Evolutionary conservation across 352 stramenopile genomes (phyloP).

Genomic region (Peronospora farinosa): DNA sequence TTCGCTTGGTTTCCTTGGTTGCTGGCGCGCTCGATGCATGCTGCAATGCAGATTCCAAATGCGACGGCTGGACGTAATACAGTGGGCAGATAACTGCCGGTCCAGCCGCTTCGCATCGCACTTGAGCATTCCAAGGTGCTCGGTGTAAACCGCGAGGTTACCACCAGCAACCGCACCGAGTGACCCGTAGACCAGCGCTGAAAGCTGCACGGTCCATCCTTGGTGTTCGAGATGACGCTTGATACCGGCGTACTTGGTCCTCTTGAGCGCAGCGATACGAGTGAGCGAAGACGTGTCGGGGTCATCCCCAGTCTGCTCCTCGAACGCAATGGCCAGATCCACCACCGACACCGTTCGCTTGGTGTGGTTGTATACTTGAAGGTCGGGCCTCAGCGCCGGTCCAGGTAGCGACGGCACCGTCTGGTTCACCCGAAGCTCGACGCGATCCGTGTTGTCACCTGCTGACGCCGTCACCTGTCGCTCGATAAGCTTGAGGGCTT

Average conservation of each 20-base stretch:
- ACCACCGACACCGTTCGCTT: constrained; percentile 7
- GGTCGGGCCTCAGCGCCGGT: constrained; percentile 7
- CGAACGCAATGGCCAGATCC: constrained; percentile 5
- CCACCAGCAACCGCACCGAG: constrained; percentile 1
- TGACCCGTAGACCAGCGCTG: constrained; percentile 8
- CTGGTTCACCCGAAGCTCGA: constrained; percentile 14
- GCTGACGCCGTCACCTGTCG: not conserved
- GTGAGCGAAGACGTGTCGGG: not conserved
- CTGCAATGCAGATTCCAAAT: constrained; percentile 11
- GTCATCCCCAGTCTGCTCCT: not conserved
- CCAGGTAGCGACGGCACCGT: constrained; percentile 3
- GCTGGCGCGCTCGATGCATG: constrained; percentile 3
- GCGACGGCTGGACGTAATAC: constrained; percentile 9
- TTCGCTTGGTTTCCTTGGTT: not conserved
- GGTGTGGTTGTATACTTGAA: constrained; percentile 7
- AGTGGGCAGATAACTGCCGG: not conserved
- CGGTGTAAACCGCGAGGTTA: not conserved
- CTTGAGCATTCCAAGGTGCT: constrained; percentile 8
- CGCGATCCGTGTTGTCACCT: not conserved
- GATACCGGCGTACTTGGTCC: not conserved
- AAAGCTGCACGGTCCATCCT: constrained; percentile 9
- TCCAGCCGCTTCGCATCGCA: constrained; percentile 5
- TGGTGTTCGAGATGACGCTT: constrained; percentile 8
- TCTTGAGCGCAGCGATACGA: not conserved
- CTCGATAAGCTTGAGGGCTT: constrained; percentile 17